Percentiles rank a stretch among this genome's conserved stretches.
phyloP scores from a whole-genome alignment of 2,329 filamentous ascomycete species.

The Ascochyta rabiei region DNA sequence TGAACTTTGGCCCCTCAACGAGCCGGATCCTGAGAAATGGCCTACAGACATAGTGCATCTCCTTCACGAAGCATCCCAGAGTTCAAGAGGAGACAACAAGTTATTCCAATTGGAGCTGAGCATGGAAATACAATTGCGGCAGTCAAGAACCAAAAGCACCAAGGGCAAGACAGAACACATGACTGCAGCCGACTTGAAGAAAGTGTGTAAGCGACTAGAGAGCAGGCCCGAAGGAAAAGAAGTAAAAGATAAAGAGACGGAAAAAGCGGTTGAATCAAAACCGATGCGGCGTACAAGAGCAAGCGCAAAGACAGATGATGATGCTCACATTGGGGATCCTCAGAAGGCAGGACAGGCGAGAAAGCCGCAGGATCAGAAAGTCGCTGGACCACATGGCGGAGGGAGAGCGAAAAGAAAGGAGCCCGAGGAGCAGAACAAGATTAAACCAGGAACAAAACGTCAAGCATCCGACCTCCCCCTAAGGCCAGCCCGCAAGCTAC shows the following conservation, averaged over 20 bases:
- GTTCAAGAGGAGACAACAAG: neutral
- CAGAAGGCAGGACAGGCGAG: neutral
- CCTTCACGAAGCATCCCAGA: slow-evolving; percentile 2
- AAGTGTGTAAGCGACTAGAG: neutral
- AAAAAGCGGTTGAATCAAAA: neutral
- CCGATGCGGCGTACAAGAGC: neutral
- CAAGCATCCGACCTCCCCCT: slow-evolving; percentile 9
- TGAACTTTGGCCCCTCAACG: neutral
- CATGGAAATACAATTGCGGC: neutral
- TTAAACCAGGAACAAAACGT: slow-evolving; percentile 2
- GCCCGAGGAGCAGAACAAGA: neutral
- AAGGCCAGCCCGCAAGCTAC: neutral
- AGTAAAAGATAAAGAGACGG: too few relatives aligned
- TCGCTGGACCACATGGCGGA: neutral
- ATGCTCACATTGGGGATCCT: neutral
- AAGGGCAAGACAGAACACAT: neutral
- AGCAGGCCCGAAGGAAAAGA: neutral
- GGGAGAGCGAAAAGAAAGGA: neutral
- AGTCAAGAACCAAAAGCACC: neutral
- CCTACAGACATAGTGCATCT: slow-evolving; percentile 4
- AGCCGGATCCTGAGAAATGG: slow-evolving; percentile 3
- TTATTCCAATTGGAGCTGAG: neutral
- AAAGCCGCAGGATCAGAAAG: neutral
- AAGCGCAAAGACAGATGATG: neutral
- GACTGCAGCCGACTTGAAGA: slow-evolving; percentile 4